A percentile compares a stretch with the other conserved stretches of the same genome.
Evolutionary conservation across 805 yeast species (phyloP).

Genomic region (Saccharomycodes ludwigii): DNA sequence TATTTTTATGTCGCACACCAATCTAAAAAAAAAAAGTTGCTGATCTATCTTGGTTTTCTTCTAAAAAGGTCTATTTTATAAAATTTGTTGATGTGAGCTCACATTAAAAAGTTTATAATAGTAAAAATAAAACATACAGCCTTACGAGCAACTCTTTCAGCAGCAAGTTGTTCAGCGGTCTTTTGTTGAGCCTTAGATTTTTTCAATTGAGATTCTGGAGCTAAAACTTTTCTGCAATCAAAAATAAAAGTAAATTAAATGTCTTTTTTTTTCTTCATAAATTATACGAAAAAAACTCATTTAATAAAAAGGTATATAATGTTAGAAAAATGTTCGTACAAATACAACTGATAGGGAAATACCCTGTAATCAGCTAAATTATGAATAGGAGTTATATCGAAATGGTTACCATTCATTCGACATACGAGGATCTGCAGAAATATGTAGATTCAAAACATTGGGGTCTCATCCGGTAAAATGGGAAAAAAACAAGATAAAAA

Average conservation of each 20-base stretch:
- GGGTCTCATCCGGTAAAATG: background rate
- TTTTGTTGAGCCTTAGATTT: constrained; percentile 69
- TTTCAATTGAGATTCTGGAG: constrained; percentile 81
- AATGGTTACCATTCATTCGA: constrained; percentile 30
- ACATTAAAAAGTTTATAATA: background rate
- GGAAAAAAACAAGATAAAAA: background rate
- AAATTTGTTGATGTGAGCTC: constrained; percentile 4
- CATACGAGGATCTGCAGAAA: constrained; percentile 26
- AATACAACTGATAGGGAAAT: too few relatives aligned
- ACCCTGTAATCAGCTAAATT: too few relatives aligned
- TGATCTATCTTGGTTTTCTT: background rate
- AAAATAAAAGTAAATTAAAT: constrained; percentile 6
- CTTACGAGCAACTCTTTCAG: constrained; percentile 66
- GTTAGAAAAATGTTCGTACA: background rate
- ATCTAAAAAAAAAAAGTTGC: too few relatives aligned
- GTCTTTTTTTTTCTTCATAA: constrained; percentile 1
- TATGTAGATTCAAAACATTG: constrained; percentile 10
- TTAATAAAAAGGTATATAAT: constrained; percentile 1
- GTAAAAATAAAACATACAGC: constrained; percentile 48
- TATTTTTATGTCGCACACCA: too few relatives aligned
- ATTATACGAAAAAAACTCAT: constrained; percentile 3
- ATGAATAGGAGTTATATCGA: constrained; percentile 24
- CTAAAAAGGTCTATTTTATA: constrained; percentile 1
- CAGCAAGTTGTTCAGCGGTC: constrained; percentile 66
- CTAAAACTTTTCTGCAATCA: constrained; percentile 29